phyloP scores from a whole-genome alignment of 2,329 filamentous ascomycete genomes.

The Basipetospora chlamydospora region DNA sequence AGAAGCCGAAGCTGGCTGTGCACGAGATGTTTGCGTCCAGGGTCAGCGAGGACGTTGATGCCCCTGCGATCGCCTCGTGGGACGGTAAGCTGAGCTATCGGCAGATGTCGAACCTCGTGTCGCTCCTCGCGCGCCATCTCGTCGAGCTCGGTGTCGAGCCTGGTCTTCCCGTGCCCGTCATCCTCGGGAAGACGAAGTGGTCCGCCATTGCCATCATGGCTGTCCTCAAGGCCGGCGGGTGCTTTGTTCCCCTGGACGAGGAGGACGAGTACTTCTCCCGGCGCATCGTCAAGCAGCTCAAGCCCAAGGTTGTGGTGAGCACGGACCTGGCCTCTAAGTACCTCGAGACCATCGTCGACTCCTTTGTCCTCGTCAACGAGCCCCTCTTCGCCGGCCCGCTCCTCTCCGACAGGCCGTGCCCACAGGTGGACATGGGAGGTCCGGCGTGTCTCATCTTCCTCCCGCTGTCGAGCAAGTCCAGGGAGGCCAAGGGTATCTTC shows the following conservation, averaged over 20 bases:
- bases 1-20: constrained; percentile 25
- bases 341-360: constrained; percentile 23
- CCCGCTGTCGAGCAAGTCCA: constrained; percentile 33
- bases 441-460: constrained; percentile 47
- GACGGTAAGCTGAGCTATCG: constrained; percentile 29
- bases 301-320: constrained; percentile 27
- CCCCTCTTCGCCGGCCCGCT: constrained; percentile 20
- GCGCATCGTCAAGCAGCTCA: constrained; percentile 27
- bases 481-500: constrained; percentile 44
- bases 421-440: constrained; percentile 24
- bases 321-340: constrained; percentile 26
- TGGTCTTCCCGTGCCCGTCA: constrained; percentile 46
- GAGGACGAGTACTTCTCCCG: constrained; percentile 26
- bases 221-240: constrained; percentile 42
- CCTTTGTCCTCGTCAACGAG: constrained; percentile 26
- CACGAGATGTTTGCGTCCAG: constrained; percentile 30
- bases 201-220: constrained; percentile 57
- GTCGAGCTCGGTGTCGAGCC: constrained; percentile 32
- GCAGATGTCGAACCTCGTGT: constrained; percentile 22
- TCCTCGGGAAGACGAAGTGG: constrained; percentile 55
- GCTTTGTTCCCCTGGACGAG: constrained; percentile 34
- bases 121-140: constrained; percentile 29
- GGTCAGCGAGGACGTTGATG: constrained; percentile 22
- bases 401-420: constrained; percentile 17
- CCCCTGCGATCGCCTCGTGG: constrained; percentile 27